phyloP scores from a whole-genome alignment of 208 protist species.

The Leishmania turanica region DNA sequence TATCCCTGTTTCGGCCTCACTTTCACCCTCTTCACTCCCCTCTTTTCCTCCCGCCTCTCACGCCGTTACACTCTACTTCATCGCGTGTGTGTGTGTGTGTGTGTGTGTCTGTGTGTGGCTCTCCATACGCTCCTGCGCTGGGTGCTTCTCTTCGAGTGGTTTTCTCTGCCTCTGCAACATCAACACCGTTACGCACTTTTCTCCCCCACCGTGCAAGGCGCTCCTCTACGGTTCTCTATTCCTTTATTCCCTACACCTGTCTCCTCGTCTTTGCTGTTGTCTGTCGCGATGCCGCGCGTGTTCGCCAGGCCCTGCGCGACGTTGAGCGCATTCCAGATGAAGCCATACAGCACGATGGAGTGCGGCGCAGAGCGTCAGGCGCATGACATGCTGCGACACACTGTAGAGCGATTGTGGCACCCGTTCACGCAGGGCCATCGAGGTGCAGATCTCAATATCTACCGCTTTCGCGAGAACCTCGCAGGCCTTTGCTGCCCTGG shows the following conservation, averaged over 20 bases:
- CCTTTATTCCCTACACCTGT: neutral
- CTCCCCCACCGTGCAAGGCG: neutral
- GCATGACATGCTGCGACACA: conserved; percentile 41
- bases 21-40: neutral
- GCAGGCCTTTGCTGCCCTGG: conserved; percentile 38
- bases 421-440: conserved; percentile 43
- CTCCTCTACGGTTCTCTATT: neutral
- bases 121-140: neutral
- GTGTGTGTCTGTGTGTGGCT: neutral
- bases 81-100: neutral
- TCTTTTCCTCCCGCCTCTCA: neutral
- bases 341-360: conserved; percentile 7
- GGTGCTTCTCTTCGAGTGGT: neutral
- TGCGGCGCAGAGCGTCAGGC: conserved; percentile 23
- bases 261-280: neutral
- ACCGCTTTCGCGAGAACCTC: conserved; percentile 63
- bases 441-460: conserved; percentile 46
- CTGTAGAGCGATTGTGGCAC: conserved; percentile 67
- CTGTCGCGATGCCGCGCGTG: neutral
- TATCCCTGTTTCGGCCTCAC: neutral
- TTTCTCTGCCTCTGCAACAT: neutral
- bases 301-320: conserved; percentile 6
- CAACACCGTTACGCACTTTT: neutral
- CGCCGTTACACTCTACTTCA: neutral
- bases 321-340: conserved; percentile 14